Conservation (phyloP, 805 yeast species). For the Metschnikowia drakensbergensis region DNA sequence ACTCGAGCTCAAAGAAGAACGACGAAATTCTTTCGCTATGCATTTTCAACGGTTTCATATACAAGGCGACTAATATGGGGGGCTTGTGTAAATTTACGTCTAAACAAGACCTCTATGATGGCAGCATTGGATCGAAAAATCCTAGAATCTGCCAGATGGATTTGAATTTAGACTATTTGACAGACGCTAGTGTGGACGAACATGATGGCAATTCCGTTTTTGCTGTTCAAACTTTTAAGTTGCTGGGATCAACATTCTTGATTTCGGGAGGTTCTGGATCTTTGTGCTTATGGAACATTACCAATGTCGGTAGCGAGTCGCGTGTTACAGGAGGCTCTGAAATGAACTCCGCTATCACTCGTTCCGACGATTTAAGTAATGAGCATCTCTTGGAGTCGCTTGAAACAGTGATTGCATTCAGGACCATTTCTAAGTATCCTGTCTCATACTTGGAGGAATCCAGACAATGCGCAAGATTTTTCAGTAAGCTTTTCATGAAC, state of each 20-base stretch:
- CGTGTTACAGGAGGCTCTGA: conserved; percentile 6
- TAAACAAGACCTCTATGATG: conserved; percentile 15
- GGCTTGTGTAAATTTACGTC: conserved; percentile 31
- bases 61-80: conserved; percentile 54
- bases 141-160: conserved; percentile 5
- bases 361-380: conserved; percentile 34
- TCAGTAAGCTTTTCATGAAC: conserved; percentile 56
- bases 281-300: conserved; percentile 66
- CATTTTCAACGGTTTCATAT: conserved; percentile 52
- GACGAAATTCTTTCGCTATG: conserved; percentile 55
- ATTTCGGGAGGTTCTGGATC: conserved; percentile 73
- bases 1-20: conserved; percentile 1
- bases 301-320: conserved; percentile 21
- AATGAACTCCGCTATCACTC: background rate
- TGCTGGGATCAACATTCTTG: conserved; percentile 41
- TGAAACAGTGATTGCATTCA: conserved; percentile 58
- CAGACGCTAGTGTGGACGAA: conserved; percentile 6
- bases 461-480: conserved; percentile 77
- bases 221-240: conserved; percentile 48
- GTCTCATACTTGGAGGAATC: conserved; percentile 70
- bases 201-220: conserved; percentile 39
- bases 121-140: conserved; percentile 1
- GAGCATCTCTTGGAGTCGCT: conserved; percentile 65
- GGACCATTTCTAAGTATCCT: conserved; percentile 75
- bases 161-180: conserved; percentile 3